Evolutionary conservation across 2,329 filamentous ascomycete genomes (phyloP).

Genomic region (Penicillium sp.): DNA sequence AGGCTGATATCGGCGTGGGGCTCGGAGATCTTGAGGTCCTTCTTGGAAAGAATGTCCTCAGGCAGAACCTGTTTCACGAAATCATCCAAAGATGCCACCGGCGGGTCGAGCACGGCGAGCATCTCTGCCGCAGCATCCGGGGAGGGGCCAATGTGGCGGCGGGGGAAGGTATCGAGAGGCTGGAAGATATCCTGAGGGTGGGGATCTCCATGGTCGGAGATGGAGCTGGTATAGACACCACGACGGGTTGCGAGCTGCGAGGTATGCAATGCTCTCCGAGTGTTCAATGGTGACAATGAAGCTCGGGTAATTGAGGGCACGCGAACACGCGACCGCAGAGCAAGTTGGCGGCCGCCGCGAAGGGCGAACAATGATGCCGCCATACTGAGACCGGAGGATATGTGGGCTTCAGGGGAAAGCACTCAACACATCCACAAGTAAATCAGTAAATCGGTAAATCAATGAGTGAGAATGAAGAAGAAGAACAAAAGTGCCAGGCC

Average conservation of each 20-base stretch:
- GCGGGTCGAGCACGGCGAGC: constrained; percentile 75
- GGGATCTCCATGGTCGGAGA: constrained; percentile 71
- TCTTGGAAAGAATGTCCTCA: constrained; percentile 68
- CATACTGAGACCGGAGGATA: constrained; percentile 21
- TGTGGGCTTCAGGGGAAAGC: constrained; percentile 11
- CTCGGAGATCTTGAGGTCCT: constrained; percentile 58
- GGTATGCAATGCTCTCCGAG: constrained; percentile 29
- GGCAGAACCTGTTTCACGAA: constrained; percentile 85
- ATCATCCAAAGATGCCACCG: constrained; percentile 69
- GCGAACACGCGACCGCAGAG: constrained; percentile 32
- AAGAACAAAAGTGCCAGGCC: background rate
- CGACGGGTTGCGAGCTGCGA: constrained; percentile 29
- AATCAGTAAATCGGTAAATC: background rate
- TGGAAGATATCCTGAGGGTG: constrained; percentile 43
- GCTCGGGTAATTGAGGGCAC: constrained; percentile 20
- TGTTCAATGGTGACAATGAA: constrained; percentile 30
- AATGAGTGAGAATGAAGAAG: background rate
- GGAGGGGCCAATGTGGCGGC: constrained; percentile 83
- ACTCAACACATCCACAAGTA: constrained; percentile 8
- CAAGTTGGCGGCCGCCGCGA: constrained; percentile 36
- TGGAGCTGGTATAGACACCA: constrained; percentile 80
- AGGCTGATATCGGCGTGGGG: constrained; percentile 45
- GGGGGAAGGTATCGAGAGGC: constrained; percentile 62
- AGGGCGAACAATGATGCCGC: constrained; percentile 37
- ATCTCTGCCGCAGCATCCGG: constrained; percentile 68